Evolutionary conservation across 495 filamentous ascomycete genomes (phyloP).

Genomic region (Lepidopterella palustris): DNA sequence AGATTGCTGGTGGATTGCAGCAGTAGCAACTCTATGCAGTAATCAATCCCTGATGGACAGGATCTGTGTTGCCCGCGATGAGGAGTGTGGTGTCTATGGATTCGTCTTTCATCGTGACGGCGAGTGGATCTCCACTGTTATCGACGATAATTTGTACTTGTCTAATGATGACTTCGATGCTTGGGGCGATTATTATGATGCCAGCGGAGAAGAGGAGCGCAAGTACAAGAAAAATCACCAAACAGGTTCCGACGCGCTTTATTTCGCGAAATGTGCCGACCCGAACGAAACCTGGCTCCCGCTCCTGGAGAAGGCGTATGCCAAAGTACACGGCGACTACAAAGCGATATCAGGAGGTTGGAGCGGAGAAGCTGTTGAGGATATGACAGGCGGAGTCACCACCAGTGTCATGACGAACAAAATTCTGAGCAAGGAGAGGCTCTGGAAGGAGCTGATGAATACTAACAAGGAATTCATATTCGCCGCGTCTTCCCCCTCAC

Average conservation of each 20-base stretch:
- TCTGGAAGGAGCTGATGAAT: constrained; percentile 84
- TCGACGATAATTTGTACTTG: constrained; percentile 80
- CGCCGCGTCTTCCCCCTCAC: constrained; percentile 61
- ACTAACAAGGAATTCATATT: constrained; percentile 70
- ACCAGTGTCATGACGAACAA: constrained; percentile 70
- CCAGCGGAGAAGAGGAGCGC: constrained; percentile 13
- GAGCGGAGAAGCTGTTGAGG: constrained; percentile 81
- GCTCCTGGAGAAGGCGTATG: constrained; percentile 90
- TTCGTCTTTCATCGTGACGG: constrained; percentile 90
- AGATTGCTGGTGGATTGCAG: constrained; percentile 89
- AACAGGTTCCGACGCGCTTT: constrained; percentile 68
- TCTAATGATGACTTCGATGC: constrained; percentile 71
- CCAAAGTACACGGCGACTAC: constrained; percentile 89
- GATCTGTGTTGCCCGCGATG: constrained; percentile 74
- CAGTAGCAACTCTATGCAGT: constrained; percentile 73
- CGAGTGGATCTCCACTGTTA: constrained; percentile 83
- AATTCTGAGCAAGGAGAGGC: constrained; percentile 77
- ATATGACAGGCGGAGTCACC: constrained; percentile 87
- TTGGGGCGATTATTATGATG: constrained; percentile 23
- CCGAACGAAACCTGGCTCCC: constrained; percentile 92
- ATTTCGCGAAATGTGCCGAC: constrained; percentile 79
- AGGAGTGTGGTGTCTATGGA: constrained; percentile 81
- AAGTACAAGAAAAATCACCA: constrained; percentile 35
- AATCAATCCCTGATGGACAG: constrained; percentile 70
- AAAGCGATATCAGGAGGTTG: constrained; percentile 75